Conservation (phyloP, 495 filamentous ascomycete genomes). For the Trichoderma virens region DNA sequence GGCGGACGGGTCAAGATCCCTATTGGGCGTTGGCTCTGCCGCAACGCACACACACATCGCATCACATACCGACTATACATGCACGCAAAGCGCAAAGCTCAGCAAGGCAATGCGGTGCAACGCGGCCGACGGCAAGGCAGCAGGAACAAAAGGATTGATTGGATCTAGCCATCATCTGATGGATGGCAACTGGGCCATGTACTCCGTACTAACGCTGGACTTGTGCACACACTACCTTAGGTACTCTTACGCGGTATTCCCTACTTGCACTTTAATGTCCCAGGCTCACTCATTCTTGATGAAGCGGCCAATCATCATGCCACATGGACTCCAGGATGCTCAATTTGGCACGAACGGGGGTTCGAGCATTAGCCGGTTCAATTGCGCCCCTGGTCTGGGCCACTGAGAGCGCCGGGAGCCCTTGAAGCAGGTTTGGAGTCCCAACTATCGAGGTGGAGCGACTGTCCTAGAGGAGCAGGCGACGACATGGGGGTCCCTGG, state of each 20-base stretch:
- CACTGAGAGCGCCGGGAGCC: not conserved
- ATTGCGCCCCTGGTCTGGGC: constrained; percentile 4
- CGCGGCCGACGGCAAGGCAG: not conserved
- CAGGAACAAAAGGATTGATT: not conserved
- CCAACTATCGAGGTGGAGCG: not conserved
- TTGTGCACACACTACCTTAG: not conserved
- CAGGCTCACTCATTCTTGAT: not conserved
- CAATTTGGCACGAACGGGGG: constrained; percentile 8
- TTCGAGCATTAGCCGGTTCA: not conserved
- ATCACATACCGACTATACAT: not conserved
- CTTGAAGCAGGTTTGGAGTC: not conserved
- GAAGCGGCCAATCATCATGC: not conserved
- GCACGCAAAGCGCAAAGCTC: not conserved
- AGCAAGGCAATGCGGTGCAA: not conserved
- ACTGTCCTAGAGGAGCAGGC: not conserved
- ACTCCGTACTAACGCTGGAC: not conserved
- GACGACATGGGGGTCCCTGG: not conserved
- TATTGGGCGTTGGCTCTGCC: too few relatives aligned
- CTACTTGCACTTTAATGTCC: not conserved
- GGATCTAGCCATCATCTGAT: too few relatives aligned
- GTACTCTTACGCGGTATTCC: not conserved
- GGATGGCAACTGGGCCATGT: not conserved
- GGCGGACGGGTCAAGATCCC: too few relatives aligned
- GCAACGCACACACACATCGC: too few relatives aligned
- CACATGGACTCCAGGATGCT: constrained; percentile 8